phyloP scores from a whole-genome alignment of 192 early-diverging fungal species.

The Gryganskiella cystojenkinii region DNA sequence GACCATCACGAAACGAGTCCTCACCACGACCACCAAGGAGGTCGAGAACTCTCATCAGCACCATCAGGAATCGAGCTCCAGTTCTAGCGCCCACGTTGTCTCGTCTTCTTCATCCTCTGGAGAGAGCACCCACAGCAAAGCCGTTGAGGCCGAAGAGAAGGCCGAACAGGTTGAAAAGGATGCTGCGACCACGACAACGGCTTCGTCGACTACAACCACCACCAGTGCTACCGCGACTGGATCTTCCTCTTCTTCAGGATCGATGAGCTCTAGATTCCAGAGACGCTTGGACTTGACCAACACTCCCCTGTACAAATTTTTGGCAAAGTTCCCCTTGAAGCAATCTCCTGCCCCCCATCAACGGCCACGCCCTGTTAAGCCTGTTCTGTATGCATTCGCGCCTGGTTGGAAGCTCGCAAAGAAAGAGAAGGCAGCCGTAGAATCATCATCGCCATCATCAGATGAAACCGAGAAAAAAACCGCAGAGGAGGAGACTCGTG shows the following conservation, averaged over 20 bases:
- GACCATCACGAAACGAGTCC: constrained; percentile 31
- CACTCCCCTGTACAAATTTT: constrained; percentile 29
- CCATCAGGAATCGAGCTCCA: neutral
- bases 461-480: neutral
- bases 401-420: constrained; percentile 31
- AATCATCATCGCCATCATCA: too few species aligned
- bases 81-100: too few species aligned
- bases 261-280: neutral
- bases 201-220: neutral
- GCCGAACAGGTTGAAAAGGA: neutral
- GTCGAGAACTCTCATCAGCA: constrained; percentile 5
- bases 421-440: constrained; percentile 2
- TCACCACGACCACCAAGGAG: constrained; percentile 22
- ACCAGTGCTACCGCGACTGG: neutral
- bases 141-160: neutral
- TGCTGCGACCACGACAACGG: neutral
- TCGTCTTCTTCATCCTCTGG: too few species aligned
- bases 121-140: neutral
- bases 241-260: neutral
- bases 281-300: neutral
- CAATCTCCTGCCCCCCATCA: constrained; percentile 32
- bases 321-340: constrained; percentile 43
- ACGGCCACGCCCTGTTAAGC: constrained; percentile 26
- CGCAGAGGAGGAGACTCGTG: neutral
- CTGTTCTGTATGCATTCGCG: constrained; percentile 37